Conservation (phyloP, 2,329 filamentous ascomycete genomes). For the Parastagonospora avenae region DNA sequence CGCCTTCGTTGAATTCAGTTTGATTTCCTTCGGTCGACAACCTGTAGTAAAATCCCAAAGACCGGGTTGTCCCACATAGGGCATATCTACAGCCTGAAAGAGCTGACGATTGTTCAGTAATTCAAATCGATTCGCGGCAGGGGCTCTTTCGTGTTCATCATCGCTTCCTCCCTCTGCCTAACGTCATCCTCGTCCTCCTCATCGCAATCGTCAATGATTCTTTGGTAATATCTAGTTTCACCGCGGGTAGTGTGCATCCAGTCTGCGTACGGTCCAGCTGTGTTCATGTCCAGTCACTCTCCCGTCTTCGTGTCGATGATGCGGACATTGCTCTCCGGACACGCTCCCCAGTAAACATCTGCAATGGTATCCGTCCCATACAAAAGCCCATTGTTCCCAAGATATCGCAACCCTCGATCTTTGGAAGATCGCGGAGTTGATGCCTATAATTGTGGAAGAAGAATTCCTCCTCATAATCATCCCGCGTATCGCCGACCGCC, state of each 20-base stretch:
- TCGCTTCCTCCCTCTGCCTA: neutral
- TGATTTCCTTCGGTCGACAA: too few relatives aligned
- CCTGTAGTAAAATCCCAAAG: too few relatives aligned
- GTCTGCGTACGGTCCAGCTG: slow-evolving; percentile 3
- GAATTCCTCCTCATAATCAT: neutral
- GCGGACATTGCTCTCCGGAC: slow-evolving; percentile 6
- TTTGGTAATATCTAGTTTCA: neutral
- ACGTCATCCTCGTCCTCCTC: neutral
- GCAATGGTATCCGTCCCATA: neutral
- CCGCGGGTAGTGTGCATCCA: neutral
- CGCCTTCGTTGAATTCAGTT: too few relatives aligned
- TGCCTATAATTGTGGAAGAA: neutral
- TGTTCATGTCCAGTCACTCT: slow-evolving; percentile 7
- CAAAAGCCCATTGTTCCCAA: neutral
- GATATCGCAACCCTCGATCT: neutral
- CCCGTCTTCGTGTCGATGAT: slow-evolving; percentile 8
- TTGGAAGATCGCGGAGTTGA: neutral
- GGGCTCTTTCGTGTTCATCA: neutral
- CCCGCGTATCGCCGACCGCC: neutral
- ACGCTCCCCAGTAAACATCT: slow-evolving; percentile 2
- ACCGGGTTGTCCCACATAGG: too few relatives aligned
- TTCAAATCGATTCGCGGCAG: slow-evolving; percentile 1
- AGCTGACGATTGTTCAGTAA: neutral
- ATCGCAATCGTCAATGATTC: neutral
- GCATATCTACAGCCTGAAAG: too few relatives aligned